Evolutionary conservation across 176 grass and related monocot species (phyloP), one percentile per base, ranked within the genome.

Genomic region (Triticum monococcum): DNA sequence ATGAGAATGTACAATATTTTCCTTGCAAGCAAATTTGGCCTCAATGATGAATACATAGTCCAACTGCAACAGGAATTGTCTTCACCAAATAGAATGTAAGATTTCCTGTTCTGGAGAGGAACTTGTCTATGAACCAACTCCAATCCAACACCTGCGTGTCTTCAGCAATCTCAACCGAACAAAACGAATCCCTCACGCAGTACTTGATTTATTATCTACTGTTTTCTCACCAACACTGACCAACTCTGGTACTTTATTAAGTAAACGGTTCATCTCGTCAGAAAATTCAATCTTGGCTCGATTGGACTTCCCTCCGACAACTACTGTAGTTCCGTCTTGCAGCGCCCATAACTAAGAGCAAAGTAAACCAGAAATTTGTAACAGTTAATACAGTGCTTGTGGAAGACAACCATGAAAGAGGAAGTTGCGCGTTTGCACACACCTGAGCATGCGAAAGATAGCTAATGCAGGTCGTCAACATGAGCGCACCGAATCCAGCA

Each of bases 401-500:
- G 8, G 45, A 16, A 60, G 64, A 24, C 14, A 24, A 74, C 41
- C 3, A 81, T 16, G 11, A 22, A 9, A 7, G 59, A 52, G 41
- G 3, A 72, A 61, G 36, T 22, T 13, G 1, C 0, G 16, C 3
- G 1, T 16, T 37, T 87, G 72, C 2, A 77, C 62, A 65, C 70
- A 96, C 94, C 90, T 99, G 97, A 84, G 97, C 94, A 74, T 94
- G 94, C 0, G 97, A 99, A 56, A 94, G 88, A 94, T 92, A 94
- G 38, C 97, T 99, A 82, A 96, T 93, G 89, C 94, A 87, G 71
- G 94, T 99, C 1, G 90, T 99, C 64, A 99, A 54, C 94, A 99
- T 99, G 52, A 99, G 90, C 0, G 97, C 97, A 85, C 97, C 97
- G 85, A 99, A 99, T 85, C 97, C 97, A 91, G 94, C 90, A 85